These are phyloP conservation scores for Dipodascus albidus DNA, from an alignment of 805 yeast genomes.

Conservation along the genomic window DNA sequence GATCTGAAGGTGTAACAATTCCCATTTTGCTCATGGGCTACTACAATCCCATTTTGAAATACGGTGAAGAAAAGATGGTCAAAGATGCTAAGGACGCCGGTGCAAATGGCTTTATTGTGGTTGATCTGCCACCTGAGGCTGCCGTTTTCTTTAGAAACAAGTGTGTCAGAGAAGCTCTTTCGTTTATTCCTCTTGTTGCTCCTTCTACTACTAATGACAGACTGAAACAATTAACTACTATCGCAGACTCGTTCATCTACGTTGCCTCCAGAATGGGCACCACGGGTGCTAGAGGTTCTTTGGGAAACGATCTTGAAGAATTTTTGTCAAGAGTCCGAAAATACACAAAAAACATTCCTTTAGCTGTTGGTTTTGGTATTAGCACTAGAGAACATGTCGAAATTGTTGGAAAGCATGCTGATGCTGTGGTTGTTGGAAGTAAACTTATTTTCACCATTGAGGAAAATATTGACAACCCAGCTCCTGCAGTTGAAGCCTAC, in stretches of 20 bases:
- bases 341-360: slow-evolving; percentile 60
- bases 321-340: slow-evolving; percentile 68
- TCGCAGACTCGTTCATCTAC: slow-evolving; percentile 92
- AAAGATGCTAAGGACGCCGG: slow-evolving; percentile 77
- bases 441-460: slow-evolving; percentile 63
- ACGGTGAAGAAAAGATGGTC: slow-evolving; percentile 78
- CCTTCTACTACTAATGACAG: slow-evolving; percentile 94
- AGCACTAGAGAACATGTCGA: slow-evolving; percentile 84
- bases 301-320: slow-evolving; percentile 50
- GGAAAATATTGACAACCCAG: slow-evolving; percentile 46
- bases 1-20: slow-evolving; percentile 71
- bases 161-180: slow-evolving; percentile 56
- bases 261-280: slow-evolving; percentile 98
- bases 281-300: slow-evolving; percentile 73
- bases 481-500: slow-evolving; percentile 51
- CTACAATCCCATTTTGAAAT: slow-evolving; percentile 84
- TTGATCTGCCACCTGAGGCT: slow-evolving; percentile 97
- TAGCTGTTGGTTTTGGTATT: slow-evolving; percentile 97
- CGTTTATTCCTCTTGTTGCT: slow-evolving; percentile 89
- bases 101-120: slow-evolving; percentile 89
- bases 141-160: slow-evolving; percentile 74
- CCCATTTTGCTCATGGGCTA: slow-evolving; percentile 96
- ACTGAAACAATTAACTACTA: slow-evolving; percentile 59
- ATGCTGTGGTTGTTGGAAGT: slow-evolving; percentile 95
- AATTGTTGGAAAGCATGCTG: slow-evolving; percentile 69